Percentiles rank a stretch among this genome's conserved stretches.
These are phyloP conservation scores for Beta corolliflora DNA, from an alignment of 179 eudicot species.

Conservation along the genomic window DNA sequence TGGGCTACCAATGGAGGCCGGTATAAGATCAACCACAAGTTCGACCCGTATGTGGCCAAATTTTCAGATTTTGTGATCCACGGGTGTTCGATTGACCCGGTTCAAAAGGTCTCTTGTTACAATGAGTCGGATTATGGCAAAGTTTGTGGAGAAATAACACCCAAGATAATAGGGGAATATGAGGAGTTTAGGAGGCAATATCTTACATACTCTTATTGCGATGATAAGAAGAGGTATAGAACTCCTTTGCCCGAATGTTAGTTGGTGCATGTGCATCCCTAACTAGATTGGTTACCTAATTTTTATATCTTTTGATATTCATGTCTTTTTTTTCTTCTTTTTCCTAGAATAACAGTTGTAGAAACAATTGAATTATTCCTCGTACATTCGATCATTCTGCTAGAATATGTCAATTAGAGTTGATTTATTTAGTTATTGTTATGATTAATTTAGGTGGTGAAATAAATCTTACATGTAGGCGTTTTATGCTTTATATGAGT, in stretches of 20 bases:
- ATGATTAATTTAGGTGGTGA: no score
- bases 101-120: background rate
- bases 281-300: no score
- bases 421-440: no score
- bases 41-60: slow-evolving; percentile 57
- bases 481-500: no score
- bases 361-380: no score
- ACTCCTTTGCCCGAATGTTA: slow-evolving; percentile 22
- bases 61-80: slow-evolving; percentile 51
- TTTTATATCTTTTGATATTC: no score
- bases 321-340: no score
- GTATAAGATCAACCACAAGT: slow-evolving; percentile 57
- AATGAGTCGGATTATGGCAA: background rate
- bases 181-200: slow-evolving; percentile 12
- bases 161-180: background rate
- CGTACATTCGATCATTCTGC: no score
- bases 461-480: no score
- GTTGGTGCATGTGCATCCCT: background rate
- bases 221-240: slow-evolving; percentile 15
- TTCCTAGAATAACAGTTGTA: no score
- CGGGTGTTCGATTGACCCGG: slow-evolving; percentile 52
- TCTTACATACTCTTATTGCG: slow-evolving; percentile 23
- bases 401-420: no score
- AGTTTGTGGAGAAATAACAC: slow-evolving; percentile 9
- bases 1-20: slow-evolving; percentile 78